Evolutionary conservation across 108 stramenopile genomes (phyloP).

Genomic region (Schizochytrium sp.): DNA sequence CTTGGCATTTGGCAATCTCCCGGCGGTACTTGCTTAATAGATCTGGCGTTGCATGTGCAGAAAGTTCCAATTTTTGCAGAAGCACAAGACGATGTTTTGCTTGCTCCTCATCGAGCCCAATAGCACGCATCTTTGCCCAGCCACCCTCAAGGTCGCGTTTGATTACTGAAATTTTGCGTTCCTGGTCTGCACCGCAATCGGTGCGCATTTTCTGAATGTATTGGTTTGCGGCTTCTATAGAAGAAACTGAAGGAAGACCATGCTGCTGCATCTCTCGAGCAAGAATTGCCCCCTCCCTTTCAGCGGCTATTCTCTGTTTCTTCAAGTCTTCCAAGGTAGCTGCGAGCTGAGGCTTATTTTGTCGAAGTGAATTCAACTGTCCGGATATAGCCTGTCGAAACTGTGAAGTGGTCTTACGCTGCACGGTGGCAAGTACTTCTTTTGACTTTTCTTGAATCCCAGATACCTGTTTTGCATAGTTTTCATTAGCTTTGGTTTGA

Average conservation of each 20-base stretch:
- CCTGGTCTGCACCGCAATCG: background rate
- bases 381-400: background rate
- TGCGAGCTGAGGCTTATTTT: background rate
- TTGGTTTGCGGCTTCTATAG: background rate
- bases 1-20: background rate
- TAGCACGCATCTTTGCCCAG: background rate
- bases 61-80: background rate
- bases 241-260: background rate
- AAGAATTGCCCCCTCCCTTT: background rate
- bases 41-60: background rate
- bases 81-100: background rate
- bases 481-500: background rate
- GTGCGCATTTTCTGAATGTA: background rate
- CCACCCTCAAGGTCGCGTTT: background rate
- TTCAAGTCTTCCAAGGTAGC: background rate
- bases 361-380: background rate
- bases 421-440: background rate
- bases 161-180: background rate
- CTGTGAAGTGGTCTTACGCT: background rate
- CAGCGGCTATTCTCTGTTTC: background rate
- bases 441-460: background rate
- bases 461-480: background rate
- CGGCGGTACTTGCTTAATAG: background rate
- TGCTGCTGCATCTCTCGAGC: constrained; percentile 5
- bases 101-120: constrained; percentile 7